Percentiles rank a stretch among this genome's conserved stretches.
Evolutionary conservation across 108 stramenopile genomes (phyloP).

Genomic region (Skeletonema grethae): DNA sequence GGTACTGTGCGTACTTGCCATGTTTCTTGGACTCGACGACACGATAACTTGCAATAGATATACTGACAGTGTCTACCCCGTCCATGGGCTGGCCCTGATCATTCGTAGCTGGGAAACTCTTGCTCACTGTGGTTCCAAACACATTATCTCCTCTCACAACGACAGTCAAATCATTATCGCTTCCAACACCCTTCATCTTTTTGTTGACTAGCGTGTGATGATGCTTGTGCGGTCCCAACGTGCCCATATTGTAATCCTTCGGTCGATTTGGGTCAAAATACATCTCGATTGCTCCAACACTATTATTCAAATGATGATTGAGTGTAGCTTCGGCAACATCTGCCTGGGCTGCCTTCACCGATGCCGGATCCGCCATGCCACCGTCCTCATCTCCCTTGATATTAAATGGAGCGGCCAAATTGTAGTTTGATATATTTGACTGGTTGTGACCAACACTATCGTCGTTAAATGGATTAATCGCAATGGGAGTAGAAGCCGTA

Average conservation of each 20-base stretch:
- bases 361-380: constrained; percentile 28
- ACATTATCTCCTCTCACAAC: constrained; percentile 79
- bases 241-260: constrained; percentile 47
- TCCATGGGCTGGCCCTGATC: constrained; percentile 55
- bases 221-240: constrained; percentile 48
- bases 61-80: constrained; percentile 80
- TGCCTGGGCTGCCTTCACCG: constrained; percentile 49
- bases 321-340: constrained; percentile 71
- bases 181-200: constrained; percentile 49
- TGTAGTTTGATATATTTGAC: constrained; percentile 35
- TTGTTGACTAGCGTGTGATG: constrained; percentile 55
- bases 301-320: constrained; percentile 51
- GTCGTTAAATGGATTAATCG: constrained; percentile 75
- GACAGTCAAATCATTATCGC: constrained; percentile 65
- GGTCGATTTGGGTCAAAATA: constrained; percentile 51
- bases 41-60: constrained; percentile 86
- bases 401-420: constrained; percentile 54
- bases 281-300: constrained; percentile 48
- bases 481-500: constrained; percentile 80
- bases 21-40: constrained; percentile 86
- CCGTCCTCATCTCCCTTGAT: constrained; percentile 41
- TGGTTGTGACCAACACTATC: constrained; percentile 55
- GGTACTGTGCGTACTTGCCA: constrained; percentile 86
- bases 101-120: constrained; percentile 66
- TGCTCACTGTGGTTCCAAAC: constrained; percentile 89